Conservation (phyloP, 495 filamentous ascomycete species). For the Thermothielavioides terrestris region DNA sequence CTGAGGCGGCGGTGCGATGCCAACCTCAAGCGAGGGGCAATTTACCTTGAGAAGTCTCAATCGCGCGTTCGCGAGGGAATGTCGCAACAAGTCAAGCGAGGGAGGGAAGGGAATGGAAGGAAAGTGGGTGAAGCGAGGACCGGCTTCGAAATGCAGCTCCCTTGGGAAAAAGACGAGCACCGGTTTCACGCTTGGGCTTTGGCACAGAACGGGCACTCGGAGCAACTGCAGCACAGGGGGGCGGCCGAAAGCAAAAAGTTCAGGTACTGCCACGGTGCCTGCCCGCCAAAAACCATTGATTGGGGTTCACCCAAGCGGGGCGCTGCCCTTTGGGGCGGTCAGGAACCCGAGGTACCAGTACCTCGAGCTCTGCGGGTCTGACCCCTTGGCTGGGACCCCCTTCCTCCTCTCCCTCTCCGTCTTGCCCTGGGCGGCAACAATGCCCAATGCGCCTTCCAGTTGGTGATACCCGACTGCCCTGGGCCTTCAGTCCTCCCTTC, state of each 20-base stretch:
- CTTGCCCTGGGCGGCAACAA: constrained; percentile 5
- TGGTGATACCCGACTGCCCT: constrained; percentile 3
- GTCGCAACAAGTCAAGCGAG: not conserved
- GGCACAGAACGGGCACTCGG: constrained; percentile 8
- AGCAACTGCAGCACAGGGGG: constrained; percentile 8
- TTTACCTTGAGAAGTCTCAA: constrained; percentile 6
- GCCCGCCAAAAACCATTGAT: constrained; percentile 27
- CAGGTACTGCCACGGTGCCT: constrained; percentile 16
- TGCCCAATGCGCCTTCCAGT: not conserved
- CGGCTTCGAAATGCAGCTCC: constrained; percentile 11
- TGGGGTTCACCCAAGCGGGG: constrained; percentile 25
- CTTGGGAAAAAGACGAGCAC: constrained; percentile 8
- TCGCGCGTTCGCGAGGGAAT: not conserved
- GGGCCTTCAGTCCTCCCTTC: no score
- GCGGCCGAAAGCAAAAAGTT: constrained; percentile 17
- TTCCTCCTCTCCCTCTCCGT: not conserved
- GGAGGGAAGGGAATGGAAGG: not conserved
- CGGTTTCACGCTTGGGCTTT: constrained; percentile 3
- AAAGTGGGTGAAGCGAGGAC: constrained; percentile 5
- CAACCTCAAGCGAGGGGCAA: constrained; percentile 18
- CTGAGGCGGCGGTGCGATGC: not conserved
- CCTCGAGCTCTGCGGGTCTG: constrained; percentile 6
- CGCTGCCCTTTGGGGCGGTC: constrained; percentile 22
- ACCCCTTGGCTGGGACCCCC: constrained; percentile 1
- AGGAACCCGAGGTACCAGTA: constrained; percentile 26